Evolutionary conservation across 331 rosid species (phyloP), one percentile per base, ranked within the genome.

Genomic region (Malus hybrid): DNA sequence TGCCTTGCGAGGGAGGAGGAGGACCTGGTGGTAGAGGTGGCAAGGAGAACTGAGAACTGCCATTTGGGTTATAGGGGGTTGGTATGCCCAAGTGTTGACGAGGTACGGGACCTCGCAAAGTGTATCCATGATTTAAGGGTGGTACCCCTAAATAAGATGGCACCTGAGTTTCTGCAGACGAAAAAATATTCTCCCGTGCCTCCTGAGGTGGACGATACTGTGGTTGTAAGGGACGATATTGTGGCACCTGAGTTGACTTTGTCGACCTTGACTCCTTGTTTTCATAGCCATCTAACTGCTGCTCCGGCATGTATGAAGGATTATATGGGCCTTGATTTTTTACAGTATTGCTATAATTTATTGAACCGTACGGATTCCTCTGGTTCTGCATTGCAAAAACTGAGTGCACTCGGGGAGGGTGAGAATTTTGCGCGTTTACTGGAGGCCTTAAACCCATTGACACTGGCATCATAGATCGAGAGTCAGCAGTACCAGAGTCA

Each of bases 1-100:
- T 29, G 46, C 82, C 72, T 75, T 84, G 98, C 57, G 86, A 79
- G 73, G 80, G 74, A 33, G 87, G 89, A 74, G 83, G 93, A 20
- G 85, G 88, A 14, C 90, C 88, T 3, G 89, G 87, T 61, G 93
- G 92, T 71, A 90, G 71, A 62, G 96, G 85, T 3, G 88, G 92
- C 80, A 80, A 65, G 26, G 85, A 91, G 53, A 85, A 78, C 57
- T 81, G 91, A 48, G 81, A 80, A 74, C 87, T 24, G 56, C 81
- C 81, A 42, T 84, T 86, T 66, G 82, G 53, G 55, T 83, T 83
- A 63, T 79, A 80, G 68, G 73, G 86, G 77, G 70, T 48, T 6
- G 90, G 81, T 29, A 88, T 68, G 73, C 82, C 84, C 69, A 83
- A 76, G 24, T 78, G 93, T 60, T 68, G 77, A 82, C 46, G 83